Conservation (phyloP, 805 yeast genomes). For the Phaffomyces antillensis region DNA sequence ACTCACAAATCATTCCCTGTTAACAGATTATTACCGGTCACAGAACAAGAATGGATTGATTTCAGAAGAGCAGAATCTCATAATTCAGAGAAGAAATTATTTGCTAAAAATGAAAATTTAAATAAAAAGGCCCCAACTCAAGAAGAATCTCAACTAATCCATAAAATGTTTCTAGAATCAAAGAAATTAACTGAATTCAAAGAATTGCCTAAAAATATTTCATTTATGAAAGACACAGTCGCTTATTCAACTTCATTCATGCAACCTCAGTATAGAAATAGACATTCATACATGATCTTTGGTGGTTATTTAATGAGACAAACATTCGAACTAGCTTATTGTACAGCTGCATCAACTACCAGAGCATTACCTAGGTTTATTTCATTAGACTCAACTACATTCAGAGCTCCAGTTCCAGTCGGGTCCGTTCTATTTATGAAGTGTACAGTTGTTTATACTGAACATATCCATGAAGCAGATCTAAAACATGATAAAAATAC, state of each 20-base stretch:
- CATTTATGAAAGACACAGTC: slow-evolving; percentile 65
- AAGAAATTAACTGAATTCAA: slow-evolving; percentile 29
- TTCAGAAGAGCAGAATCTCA: slow-evolving; percentile 85
- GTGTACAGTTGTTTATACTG: slow-evolving; percentile 82
- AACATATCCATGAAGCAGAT: slow-evolving; percentile 49
- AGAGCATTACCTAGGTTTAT: slow-evolving; percentile 83
- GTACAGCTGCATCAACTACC: slow-evolving; percentile 85
- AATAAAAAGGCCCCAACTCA: slow-evolving; percentile 66
- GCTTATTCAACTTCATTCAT: slow-evolving; percentile 75
- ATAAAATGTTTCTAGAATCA: slow-evolving; percentile 62
- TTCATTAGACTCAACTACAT: slow-evolving; percentile 84
- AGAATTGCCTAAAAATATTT: slow-evolving; percentile 41
- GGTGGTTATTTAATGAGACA: slow-evolving; percentile 93
- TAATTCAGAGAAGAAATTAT: slow-evolving; percentile 76
- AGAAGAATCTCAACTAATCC: slow-evolving; percentile 68
- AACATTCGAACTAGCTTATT: slow-evolving; percentile 88
- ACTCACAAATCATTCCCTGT: slow-evolving; percentile 88
- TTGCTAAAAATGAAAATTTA: slow-evolving; percentile 58
- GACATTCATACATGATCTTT: slow-evolving; percentile 90
- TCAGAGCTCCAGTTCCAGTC: slow-evolving; percentile 92
- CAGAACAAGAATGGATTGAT: slow-evolving; percentile 73
- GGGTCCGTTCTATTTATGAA: slow-evolving; percentile 82
- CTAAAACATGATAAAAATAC: slow-evolving; percentile 5
- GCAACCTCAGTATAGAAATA: slow-evolving; percentile 95
- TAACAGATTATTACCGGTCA: slow-evolving; percentile 68